Conservation (phyloP, 2,329 filamentous ascomycete species). For the Cylindrodendrum hubeiense region DNA sequence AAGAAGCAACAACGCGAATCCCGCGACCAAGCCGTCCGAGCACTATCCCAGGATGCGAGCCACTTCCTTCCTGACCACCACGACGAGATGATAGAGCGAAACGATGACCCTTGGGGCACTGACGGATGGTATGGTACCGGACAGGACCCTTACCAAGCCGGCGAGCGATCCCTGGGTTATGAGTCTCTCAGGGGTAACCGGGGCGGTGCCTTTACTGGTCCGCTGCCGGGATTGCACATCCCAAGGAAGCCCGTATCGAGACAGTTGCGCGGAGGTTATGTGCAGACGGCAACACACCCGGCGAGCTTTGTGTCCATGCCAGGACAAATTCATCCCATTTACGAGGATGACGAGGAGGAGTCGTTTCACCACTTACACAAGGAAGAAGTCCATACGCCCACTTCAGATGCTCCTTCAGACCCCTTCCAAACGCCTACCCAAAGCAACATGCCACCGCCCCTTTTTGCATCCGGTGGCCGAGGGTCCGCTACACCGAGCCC, state of each 20-base stretch:
- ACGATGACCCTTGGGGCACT: conserved; percentile 48
- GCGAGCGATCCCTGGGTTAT: conserved; percentile 60
- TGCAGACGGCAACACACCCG: conserved; percentile 47
- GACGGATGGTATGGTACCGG: conserved; percentile 61
- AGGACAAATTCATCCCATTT: conserved; percentile 68
- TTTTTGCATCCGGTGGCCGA: conserved; percentile 47
- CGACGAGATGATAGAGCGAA: conserved; percentile 62
- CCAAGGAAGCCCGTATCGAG: conserved; percentile 51
- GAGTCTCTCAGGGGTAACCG: conserved; percentile 59
- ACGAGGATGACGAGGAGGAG: conserved; percentile 70
- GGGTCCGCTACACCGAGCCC: conserved; percentile 55
- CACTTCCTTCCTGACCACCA: conserved; percentile 57
- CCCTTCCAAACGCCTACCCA: conserved; percentile 63
- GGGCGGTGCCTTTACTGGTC: conserved; percentile 26
- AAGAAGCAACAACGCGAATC: conserved; percentile 50
- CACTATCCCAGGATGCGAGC: conserved; percentile 62
- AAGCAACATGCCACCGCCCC: conserved; percentile 31
- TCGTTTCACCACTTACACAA: conserved; percentile 44
- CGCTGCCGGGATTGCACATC: conserved; percentile 43
- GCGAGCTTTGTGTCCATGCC: conserved; percentile 46
- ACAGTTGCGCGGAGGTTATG: conserved; percentile 47
- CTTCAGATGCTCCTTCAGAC: conserved; percentile 56
- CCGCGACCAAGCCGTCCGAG: conserved; percentile 60
- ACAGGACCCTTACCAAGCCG: conserved; percentile 56
- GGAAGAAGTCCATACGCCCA: conserved; percentile 48